These are phyloP conservation scores for Tulasnella sp. DNA, from an alignment of 768 basidiomycete genomes.

Conservation along the genomic window DNA sequence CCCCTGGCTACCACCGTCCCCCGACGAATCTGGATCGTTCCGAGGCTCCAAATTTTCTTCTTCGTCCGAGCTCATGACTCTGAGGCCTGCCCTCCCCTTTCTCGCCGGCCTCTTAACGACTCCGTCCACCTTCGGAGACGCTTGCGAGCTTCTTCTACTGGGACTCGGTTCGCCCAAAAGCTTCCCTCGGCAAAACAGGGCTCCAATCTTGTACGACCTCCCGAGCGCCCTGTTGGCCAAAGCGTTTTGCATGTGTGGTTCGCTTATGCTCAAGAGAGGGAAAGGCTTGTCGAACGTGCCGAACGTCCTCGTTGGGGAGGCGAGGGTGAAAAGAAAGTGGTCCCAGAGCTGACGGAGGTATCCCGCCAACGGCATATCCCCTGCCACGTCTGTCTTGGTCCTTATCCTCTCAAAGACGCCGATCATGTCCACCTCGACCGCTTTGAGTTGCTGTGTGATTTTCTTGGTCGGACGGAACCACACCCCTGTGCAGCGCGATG, in stretches of 20 bases:
- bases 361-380: not conserved
- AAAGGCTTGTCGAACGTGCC: not conserved
- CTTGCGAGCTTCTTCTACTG: not conserved
- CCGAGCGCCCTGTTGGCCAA: not conserved
- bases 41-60: not conserved
- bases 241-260: not conserved
- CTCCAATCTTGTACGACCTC: not conserved
- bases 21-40: not conserved
- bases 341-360: not conserved
- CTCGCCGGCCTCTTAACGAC: not conserved
- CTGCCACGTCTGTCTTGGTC: not conserved
- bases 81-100: not conserved
- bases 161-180: not conserved
- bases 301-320: not conserved
- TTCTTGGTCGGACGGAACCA: not conserved
- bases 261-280: not conserved
- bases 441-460: not conserved
- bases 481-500: not conserved
- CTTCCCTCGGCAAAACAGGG: not conserved
- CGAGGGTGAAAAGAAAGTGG: not conserved
- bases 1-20: not conserved
- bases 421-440: not conserved
- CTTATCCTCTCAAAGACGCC: not conserved
- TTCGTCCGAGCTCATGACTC: not conserved
- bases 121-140: not conserved